Base-by-base conservation (phyloP, 768 basidiomycete genomes). In the Hericium rajendrae region DNA sequence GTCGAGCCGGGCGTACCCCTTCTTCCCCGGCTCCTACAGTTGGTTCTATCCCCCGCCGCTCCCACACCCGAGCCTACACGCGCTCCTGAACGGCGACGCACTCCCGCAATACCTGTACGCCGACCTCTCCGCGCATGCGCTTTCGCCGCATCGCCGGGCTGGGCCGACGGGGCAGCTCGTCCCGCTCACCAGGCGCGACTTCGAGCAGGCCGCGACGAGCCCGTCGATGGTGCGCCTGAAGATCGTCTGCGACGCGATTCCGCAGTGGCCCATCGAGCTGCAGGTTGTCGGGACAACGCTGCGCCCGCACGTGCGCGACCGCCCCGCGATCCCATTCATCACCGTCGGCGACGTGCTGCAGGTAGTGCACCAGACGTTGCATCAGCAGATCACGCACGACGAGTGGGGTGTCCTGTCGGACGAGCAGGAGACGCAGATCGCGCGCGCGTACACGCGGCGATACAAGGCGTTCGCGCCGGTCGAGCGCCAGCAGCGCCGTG, bases 401-500 rank as follows among this genome's bases (percentile, higher is more conserved):
- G 62, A 63, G 49, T 63, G 62, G 62, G 60, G 57, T 13, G 55
- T 54, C 18, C 50, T 63, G 40, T 48, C 11, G 12, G 18, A 16
- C 11, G n/a, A 51, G 41, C 55, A 59, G 46, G 62, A 63, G 62
- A 63, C 57, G 32, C 57, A 63, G 0, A 43, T 63, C 38, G 39
- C 62, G n/a, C 57, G 60, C 12, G 62, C 62, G 38, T 63, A 61
- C 57, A 63, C 62, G 20, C 62, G 60, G 38, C 57, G 62, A 16
- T 61, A 37, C 62, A 61, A 63, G 55, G 55, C 62, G 26, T 52
- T 41, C 16, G 38, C 54, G 5, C 55, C 50, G 6, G 32, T 32
- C 3, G 55, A 58, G 53, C 51, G 53, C 32, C 48, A 52, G 55
- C 60, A 59, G 53, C 54, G 52, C 48, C 40, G 60, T 13, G 57